Percentiles rank a stretch among this genome's conserved stretches.
These are phyloP conservation scores for Lactarius tabidus DNA, from an alignment of 768 basidiomycete genomes.

Conservation along the genomic window DNA sequence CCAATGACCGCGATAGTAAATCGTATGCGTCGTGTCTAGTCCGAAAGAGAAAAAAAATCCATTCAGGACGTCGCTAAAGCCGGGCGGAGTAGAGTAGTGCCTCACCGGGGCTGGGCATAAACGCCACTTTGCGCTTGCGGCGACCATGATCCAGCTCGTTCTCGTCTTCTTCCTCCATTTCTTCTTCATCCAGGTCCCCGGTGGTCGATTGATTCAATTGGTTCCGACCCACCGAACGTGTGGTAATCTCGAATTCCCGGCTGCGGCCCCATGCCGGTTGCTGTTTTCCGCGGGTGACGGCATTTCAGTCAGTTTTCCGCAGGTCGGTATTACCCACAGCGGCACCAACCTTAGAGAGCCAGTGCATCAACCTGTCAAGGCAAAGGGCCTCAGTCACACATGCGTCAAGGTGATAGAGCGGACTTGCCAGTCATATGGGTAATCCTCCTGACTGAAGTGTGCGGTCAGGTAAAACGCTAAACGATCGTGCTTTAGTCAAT, in stretches of 20 bases:
- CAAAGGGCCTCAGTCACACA: conserved; percentile 12
- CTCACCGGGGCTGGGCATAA: conserved; percentile 80
- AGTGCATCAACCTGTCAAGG: conserved; percentile 74
- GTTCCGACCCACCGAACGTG: conserved; percentile 62
- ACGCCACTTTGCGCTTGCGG: conserved; percentile 73
- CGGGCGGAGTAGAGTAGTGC: conserved; percentile 21
- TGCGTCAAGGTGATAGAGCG: conserved; percentile 4
- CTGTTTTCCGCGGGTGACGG: conserved; percentile 37
- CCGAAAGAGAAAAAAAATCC: conserved; percentile 7
- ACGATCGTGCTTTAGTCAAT: conserved; percentile 19
- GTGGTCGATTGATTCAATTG: conserved; percentile 63
- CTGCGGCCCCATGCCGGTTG: conserved; percentile 90
- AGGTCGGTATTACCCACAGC: conserved; percentile 9
- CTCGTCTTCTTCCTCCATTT: conserved; percentile 53
- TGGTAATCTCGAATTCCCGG: conserved; percentile 87
- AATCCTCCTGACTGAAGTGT: conserved; percentile 84
- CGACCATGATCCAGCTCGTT: conserved; percentile 64
- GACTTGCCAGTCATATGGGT: conserved; percentile 76
- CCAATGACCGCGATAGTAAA: conserved; percentile 89
- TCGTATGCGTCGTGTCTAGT: conserved; percentile 80
- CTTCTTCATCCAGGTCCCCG: conserved; percentile 76
- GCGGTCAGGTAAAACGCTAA: conserved; percentile 85
- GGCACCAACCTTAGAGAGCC: conserved; percentile 68
- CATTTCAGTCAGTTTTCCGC: not conserved
- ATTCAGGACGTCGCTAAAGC: conserved; percentile 14